Conservation (phyloP, 208 protist genomes). For the Leishmania major region DNA sequence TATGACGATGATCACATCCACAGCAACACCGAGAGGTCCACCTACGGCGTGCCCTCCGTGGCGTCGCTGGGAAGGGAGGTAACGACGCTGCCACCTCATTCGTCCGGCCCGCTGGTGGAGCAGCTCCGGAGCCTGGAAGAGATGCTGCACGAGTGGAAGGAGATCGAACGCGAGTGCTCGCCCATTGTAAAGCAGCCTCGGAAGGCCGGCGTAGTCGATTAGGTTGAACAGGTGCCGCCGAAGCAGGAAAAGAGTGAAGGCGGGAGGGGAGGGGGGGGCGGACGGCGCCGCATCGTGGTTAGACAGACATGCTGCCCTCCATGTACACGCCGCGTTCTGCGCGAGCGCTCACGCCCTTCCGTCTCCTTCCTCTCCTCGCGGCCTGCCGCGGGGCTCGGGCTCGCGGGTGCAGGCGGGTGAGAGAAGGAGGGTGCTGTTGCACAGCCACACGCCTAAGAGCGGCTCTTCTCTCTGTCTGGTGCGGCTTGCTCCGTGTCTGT, state of each 20-base stretch:
- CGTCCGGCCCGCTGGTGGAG: conserved; percentile 13
- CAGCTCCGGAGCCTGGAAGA: conserved; percentile 48
- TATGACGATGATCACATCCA: neutral
- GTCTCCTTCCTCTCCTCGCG: neutral
- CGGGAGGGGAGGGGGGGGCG: neutral
- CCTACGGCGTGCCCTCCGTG: neutral
- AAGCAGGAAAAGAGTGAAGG: neutral
- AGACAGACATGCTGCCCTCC: neutral
- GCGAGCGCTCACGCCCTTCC: neutral
- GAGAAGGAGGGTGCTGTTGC: too few relatives aligned
- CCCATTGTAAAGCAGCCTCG: conserved; percentile 22
- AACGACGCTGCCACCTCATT: neutral
- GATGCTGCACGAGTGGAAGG: conserved; percentile 53
- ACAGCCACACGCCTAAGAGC: neutral
- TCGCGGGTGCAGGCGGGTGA: neutral
- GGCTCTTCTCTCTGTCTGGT: neutral
- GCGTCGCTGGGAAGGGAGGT: neutral
- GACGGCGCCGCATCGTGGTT: neutral
- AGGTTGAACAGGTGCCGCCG: neutral
- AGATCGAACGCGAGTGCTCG: conserved; percentile 40
- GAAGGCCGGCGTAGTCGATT: conserved; percentile 5
- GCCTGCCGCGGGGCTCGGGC: neutral
- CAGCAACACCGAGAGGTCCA: neutral
- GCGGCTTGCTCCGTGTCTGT: neutral
- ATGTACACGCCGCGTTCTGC: neutral